A percentile compares a stretch with the other conserved stretches of the same genome.
Evolutionary conservation across 176 grass and related monocot genomes (phyloP).

Genomic region (Musa troglodytarum): DNA sequence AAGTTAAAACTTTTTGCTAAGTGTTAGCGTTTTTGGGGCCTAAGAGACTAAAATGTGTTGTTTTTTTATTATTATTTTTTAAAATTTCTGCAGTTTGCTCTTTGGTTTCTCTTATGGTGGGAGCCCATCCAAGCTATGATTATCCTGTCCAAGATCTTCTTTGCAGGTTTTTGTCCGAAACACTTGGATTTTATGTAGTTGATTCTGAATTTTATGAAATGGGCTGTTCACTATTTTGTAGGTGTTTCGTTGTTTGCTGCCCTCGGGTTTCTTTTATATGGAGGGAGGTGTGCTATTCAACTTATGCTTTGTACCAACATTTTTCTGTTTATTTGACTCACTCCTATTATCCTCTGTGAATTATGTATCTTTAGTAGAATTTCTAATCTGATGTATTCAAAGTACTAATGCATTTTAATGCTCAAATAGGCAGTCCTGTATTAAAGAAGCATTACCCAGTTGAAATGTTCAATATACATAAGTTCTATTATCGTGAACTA

Average conservation of each 20-base stretch:
- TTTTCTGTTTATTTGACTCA: neutral
- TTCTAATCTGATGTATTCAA: too few species aligned
- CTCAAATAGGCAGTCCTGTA: too few species aligned
- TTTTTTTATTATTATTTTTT: neutral
- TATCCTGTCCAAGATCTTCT: constrained; percentile 6
- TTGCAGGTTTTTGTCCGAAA: neutral
- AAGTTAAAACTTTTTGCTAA: neutral
- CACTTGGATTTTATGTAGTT: neutral
- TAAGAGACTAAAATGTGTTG: neutral
- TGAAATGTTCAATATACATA: too few species aligned
- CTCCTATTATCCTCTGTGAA: neutral
- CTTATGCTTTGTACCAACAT: neutral
- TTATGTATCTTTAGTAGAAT: neutral
- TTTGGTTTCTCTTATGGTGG: constrained; percentile 6
- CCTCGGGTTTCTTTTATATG: constrained; percentile 11
- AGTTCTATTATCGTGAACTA: too few species aligned
- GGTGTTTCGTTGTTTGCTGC: constrained; percentile 10
- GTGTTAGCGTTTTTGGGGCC: neutral
- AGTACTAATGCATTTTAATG: too few species aligned
- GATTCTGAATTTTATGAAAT: neutral
- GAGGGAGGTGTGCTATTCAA: neutral
- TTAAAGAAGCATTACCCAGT: too few species aligned
- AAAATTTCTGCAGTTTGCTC: neutral
- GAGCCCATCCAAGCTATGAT: neutral
- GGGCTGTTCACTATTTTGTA: neutral